These are phyloP conservation scores for Yamadazyma atlantica DNA, from an alignment of 1,139 yeast species.

Conservation along the genomic window DNA sequence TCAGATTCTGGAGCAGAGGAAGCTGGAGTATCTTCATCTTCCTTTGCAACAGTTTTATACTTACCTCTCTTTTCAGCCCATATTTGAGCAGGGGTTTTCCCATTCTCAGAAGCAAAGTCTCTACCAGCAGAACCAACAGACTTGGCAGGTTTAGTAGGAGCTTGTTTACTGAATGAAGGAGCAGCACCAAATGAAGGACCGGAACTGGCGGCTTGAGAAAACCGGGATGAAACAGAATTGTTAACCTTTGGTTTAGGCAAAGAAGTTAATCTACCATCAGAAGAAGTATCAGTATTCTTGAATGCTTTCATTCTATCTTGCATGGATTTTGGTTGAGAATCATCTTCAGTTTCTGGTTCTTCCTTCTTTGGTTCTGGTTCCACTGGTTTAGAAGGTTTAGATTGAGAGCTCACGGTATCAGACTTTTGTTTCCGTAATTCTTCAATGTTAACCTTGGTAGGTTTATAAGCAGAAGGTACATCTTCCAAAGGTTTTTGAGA, in stretches of 20 bases:
- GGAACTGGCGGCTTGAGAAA: conserved; percentile 31
- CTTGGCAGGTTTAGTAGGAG: conserved; percentile 37
- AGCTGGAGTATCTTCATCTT: conserved; percentile 18
- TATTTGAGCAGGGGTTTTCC: conserved; percentile 90
- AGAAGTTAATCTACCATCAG: conserved; percentile 56
- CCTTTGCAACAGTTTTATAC: conserved; percentile 43
- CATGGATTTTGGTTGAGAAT: conserved; percentile 34
- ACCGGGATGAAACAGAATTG: conserved; percentile 54
- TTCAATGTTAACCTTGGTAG: conserved; percentile 52
- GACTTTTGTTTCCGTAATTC: conserved; percentile 47
- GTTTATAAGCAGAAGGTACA: conserved; percentile 67
- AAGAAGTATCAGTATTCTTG: conserved; percentile 23
- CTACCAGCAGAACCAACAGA: conserved; percentile 65
- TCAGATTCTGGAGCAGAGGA: conserved; percentile 11
- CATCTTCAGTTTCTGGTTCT: conserved; percentile 25
- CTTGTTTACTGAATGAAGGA: conserved; percentile 37
- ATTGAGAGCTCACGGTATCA: conserved; percentile 46
- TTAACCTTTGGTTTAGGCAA: conserved; percentile 65
- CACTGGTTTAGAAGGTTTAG: conserved; percentile 21
- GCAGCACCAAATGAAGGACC: conserved; percentile 56
- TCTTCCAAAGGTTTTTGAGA: conserved; percentile 58
- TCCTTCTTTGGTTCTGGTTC: conserved; percentile 23
- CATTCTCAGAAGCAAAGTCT: conserved; percentile 69
- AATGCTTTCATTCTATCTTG: conserved; percentile 43
- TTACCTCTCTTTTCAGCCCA: conserved; percentile 93